Evolutionary conservation across 139 green algal species (phyloP), one percentile per base, ranked within the genome.

Genomic region (Parachlorella kessleri): DNA sequence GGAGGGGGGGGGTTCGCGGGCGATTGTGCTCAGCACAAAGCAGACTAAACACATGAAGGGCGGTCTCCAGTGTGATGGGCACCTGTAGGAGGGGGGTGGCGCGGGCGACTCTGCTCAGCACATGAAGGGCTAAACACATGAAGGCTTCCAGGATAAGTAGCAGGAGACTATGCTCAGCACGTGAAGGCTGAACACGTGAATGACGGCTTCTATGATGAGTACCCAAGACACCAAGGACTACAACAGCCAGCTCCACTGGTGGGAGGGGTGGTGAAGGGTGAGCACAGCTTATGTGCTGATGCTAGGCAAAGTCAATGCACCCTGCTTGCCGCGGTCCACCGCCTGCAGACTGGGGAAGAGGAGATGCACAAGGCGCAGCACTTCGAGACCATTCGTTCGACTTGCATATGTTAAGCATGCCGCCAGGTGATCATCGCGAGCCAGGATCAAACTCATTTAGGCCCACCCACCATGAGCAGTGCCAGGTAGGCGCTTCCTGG

Each of bases 31-130:
- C n/a, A n/a, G n/a, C n/a, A n/a, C n/a, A n/a, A n/a, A 80, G 32
- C 55, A 76, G 67, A 2, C 91, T 86, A 0, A 3, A 32, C 30
- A 77, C 72, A 33, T 93, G 73, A 35, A 82, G 85, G 1, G 23
- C 40, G 30, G 77, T 85, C 2, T 68, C 68, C 2, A 77, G 4
- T 23, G 82, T 23, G 53, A 90, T 79, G 7, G 77, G 54, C 14
- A 85, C 21, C 72, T 71, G 72, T 9, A 35, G 36, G 59, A 33
- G n/a, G 9, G 39, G 21, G 53, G 0, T 36, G 53, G 14, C 5
- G 53, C 26, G n/a, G n/a, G 28, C 21, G 30, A n/a, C 6, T 24
- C 36, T 23, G 70, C 23, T 36, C 40, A 23, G 70, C 14, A 63
- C 39, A 65, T 35, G 28, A 63, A 36, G 21, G 9, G 32, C 40